Conservation (phyloP, 179 eudicot genomes). For the Camellia oleifera region DNA sequence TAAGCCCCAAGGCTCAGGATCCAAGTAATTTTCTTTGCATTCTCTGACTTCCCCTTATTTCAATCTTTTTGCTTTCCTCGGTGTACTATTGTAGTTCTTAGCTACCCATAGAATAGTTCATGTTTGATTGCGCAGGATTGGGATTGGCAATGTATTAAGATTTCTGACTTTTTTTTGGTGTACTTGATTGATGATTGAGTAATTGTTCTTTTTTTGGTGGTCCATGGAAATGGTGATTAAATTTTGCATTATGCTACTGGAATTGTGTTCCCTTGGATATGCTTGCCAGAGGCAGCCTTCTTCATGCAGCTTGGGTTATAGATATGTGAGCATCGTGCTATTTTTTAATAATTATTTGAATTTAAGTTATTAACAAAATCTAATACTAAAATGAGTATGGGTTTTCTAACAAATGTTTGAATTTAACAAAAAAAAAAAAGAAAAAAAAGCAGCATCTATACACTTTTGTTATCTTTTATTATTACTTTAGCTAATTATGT, state of each 20-base stretch:
- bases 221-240: background rate
- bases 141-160: constrained; percentile 2
- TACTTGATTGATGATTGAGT: background rate
- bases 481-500: too few relatives aligned
- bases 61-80: background rate
- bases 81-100: constrained; percentile 6
- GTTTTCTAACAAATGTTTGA: too few relatives aligned
- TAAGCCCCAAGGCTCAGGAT: background rate
- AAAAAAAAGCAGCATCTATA: too few relatives aligned
- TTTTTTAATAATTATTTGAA: too few relatives aligned
- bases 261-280: background rate
- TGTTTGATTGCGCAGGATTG: constrained; percentile 1
- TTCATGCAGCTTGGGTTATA: background rate
- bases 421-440: too few relatives aligned
- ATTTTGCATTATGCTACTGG: too few relatives aligned
- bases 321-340: background rate
- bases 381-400: too few relatives aligned
- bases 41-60: background rate
- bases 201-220: background rate
- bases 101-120: background rate
- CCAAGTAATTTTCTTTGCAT: background rate
- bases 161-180: constrained; percentile 5
- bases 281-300: background rate
- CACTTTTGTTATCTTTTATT: too few relatives aligned
- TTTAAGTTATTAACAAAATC: too few relatives aligned